Percentiles rank a stretch among this genome's conserved stretches.
Evolutionary conservation across 1,284 basidiomycete species (phyloP).

Genomic region (Boletus calvinii): DNA sequence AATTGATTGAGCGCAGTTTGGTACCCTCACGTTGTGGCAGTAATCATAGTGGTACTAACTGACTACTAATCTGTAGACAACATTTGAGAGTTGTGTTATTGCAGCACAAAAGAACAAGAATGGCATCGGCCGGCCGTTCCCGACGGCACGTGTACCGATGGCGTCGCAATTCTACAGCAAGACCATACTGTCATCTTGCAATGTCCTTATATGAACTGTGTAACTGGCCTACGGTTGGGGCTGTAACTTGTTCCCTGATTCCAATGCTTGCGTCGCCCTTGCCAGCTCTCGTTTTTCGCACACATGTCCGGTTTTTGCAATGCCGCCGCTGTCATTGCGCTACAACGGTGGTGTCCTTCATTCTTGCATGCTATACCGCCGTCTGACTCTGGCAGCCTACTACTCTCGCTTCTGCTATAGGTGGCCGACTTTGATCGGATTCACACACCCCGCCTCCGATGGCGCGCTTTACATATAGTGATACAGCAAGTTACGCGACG

Average conservation of each 20-base stretch:
- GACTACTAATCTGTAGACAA: background rate
- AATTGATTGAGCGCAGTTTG: background rate
- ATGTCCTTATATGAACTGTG: background rate
- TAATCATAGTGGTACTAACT: background rate
- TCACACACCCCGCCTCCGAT: constrained; percentile 1
- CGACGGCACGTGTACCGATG: background rate
- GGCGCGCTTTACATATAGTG: constrained; percentile 10
- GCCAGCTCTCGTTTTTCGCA: no score
- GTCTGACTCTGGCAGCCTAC: background rate
- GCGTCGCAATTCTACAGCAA: constrained; percentile 9
- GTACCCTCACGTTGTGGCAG: background rate
- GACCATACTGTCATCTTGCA: background rate
- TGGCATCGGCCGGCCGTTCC: no score
- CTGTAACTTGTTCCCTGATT: background rate
- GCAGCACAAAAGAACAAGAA: no score
- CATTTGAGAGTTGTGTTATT: no score
- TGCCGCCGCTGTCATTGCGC: background rate
- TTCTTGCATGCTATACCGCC: background rate
- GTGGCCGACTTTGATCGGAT: background rate
- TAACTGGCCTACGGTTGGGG: background rate
- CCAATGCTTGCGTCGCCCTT: background rate
- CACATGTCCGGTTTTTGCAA: background rate
- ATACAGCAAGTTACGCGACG: constrained; percentile 16
- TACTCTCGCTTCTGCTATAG: background rate
- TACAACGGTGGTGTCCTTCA: background rate